A percentile compares a stretch with the other conserved stretches of the same genome.
Conservation (phyloP, 1,284 basidiomycete genomes). For the Tylopilus orsonianus region DNA sequence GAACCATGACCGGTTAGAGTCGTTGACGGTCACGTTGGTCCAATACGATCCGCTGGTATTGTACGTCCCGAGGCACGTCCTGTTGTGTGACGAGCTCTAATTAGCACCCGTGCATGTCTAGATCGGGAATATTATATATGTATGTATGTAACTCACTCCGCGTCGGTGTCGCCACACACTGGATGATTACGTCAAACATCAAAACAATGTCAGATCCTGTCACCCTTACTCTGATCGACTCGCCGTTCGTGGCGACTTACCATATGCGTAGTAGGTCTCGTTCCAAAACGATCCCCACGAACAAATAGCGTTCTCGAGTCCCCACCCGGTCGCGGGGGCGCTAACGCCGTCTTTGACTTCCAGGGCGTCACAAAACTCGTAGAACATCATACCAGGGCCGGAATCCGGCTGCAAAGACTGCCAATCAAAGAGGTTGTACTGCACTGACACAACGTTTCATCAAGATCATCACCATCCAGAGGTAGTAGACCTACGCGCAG, state of each 20-base stretch:
- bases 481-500: slow-evolving; percentile 39
- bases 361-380: slow-evolving; percentile 69
- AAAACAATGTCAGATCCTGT: not conserved
- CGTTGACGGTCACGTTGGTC: slow-evolving; percentile 42
- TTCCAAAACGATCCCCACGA: slow-evolving; percentile 62
- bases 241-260: slow-evolving; percentile 27
- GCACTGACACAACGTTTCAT: slow-evolving; percentile 37
- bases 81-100: slow-evolving; percentile 10
- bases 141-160: slow-evolving; percentile 41
- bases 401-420: slow-evolving; percentile 40
- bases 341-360: slow-evolving; percentile 63
- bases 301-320: slow-evolving; percentile 57
- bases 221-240: not conserved
- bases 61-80: slow-evolving; percentile 48
- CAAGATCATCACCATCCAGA: not conserved
- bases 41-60: slow-evolving; percentile 38
- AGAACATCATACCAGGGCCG: slow-evolving; percentile 47
- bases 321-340: slow-evolving; percentile 59
- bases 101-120: too few relatives aligned
- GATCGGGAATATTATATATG: too few relatives aligned
- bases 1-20: slow-evolving; percentile 44
- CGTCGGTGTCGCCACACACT: slow-evolving; percentile 41
- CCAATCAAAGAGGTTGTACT: slow-evolving; percentile 53
- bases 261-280: slow-evolving; percentile 34
- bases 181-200: not conserved